Conservation (phyloP, 192 early-diverging fungal species). For the Coemansia javaensis region DNA sequence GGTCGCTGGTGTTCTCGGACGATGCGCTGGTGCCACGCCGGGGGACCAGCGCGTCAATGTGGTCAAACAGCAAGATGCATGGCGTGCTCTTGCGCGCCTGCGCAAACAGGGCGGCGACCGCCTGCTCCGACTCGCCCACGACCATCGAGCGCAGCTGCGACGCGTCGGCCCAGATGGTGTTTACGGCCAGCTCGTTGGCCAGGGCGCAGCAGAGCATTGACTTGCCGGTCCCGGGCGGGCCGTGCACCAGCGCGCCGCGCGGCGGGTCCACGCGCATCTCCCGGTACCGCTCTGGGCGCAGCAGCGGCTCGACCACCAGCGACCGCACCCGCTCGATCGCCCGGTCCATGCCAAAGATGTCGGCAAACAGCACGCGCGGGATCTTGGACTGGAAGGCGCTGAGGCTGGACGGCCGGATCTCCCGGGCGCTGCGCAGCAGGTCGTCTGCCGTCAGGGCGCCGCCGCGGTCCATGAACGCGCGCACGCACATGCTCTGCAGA, state of each 20-base stretch:
- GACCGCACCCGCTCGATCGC: constrained; percentile 56
- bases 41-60: constrained; percentile 82
- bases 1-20: constrained; percentile 76
- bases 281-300: constrained; percentile 36
- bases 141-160: constrained; percentile 84
- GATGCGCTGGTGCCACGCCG: constrained; percentile 62
- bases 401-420: constrained; percentile 16
- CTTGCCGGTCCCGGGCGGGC: constrained; percentile 87
- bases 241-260: constrained; percentile 77
- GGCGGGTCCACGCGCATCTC: constrained; percentile 67
- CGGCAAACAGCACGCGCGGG: constrained; percentile 58
- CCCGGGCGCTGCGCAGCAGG: constrained; percentile 7
- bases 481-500: constrained; percentile 63
- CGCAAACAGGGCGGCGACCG: constrained; percentile 77
- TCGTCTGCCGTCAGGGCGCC: constrained; percentile 21
- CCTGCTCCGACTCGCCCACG: constrained; percentile 90
- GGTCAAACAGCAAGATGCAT: constrained; percentile 89
- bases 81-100: constrained; percentile 78
- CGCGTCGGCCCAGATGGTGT: constrained; percentile 80
- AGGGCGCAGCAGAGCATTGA: constrained; percentile 83
- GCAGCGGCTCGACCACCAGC: constrained; percentile 51
- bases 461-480: constrained; percentile 42
- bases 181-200: constrained; percentile 71
- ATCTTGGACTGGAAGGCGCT: constrained; percentile 49
- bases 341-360: constrained; percentile 75